Percentiles rank a stretch among this genome's conserved stretches.
phyloP scores from a whole-genome alignment of 305 asterid species.

The Coffea humblotiana region DNA sequence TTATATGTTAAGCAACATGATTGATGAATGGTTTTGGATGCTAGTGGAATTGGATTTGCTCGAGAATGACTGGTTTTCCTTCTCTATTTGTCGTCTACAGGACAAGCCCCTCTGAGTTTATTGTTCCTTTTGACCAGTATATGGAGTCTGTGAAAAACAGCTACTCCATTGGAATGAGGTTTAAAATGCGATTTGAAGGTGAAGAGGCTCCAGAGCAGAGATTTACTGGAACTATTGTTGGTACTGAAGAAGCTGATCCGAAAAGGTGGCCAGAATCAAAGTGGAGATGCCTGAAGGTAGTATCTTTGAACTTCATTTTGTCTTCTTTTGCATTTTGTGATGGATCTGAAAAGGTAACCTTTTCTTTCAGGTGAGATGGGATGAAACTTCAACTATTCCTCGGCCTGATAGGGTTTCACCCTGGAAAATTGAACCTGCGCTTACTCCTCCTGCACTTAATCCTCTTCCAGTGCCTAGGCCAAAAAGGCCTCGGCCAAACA shows the following conservation, averaged over 20 bases:
- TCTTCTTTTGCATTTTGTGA: conserved; percentile 11
- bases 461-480: conserved; percentile 68
- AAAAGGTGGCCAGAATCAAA: conserved; percentile 79
- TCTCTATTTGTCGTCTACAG: conserved; percentile 37
- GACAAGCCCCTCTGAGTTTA: conserved; percentile 92
- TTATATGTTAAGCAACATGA: not conserved
- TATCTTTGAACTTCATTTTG: not conserved
- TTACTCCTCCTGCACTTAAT: conserved; percentile 67
- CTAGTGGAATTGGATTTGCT: not conserved
- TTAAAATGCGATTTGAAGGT: conserved; percentile 97
- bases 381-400: conserved; percentile 67
- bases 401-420: conserved; percentile 95
- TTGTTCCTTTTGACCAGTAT: conserved; percentile 84
- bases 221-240: conserved; percentile 92
- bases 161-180: conserved; percentile 90
- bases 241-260: conserved; percentile 73
- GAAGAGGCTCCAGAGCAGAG: conserved; percentile 99
- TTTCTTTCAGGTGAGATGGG: conserved; percentile 75
- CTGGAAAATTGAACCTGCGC: conserved; percentile 89
- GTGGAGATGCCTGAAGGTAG: conserved; percentile 96
- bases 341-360: conserved; percentile 6
- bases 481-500: conserved; percentile 73
- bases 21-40: not conserved
- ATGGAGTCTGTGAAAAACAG: conserved; percentile 72
- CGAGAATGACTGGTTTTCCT: conserved; percentile 7